These are phyloP conservation scores for Beauveria brongniartii DNA, from an alignment of 2,329 filamentous ascomycete genomes.

Conservation along the genomic window DNA sequence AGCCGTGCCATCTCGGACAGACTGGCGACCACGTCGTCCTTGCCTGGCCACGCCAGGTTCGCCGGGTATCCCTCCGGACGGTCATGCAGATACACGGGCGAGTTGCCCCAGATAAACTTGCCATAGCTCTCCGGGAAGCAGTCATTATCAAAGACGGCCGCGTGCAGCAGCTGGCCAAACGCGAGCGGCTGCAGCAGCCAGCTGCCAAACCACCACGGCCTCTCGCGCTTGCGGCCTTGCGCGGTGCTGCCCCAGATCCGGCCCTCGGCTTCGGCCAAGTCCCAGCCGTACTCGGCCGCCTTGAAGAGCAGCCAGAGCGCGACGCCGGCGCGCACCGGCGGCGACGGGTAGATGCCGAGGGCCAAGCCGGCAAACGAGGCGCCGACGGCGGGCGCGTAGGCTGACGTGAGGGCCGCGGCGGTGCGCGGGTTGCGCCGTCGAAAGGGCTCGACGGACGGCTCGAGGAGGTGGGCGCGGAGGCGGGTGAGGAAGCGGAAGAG, in stretches of 20 bases:
- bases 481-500: constrained; percentile 84
- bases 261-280: constrained; percentile 67
- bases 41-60: constrained; percentile 63
- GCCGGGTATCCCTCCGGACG: constrained; percentile 61
- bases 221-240: constrained; percentile 43
- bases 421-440: constrained; percentile 73
- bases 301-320: constrained; percentile 76
- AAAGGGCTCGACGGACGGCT: constrained; percentile 73
- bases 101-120: constrained; percentile 58
- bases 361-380: constrained; percentile 80
- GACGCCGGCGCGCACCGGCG: constrained; percentile 64
- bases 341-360: constrained; percentile 63
- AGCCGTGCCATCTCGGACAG: constrained; percentile 73
- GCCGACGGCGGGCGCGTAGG: constrained; percentile 80
- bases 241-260: constrained; percentile 52
- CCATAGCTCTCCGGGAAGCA: constrained; percentile 47
- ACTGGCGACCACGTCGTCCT: constrained; percentile 70
- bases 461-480: constrained; percentile 69
- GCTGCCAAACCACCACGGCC: constrained; percentile 77
- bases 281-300: constrained; percentile 80
- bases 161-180: constrained; percentile 68
- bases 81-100: constrained; percentile 69
- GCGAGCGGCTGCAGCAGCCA: constrained; percentile 74
- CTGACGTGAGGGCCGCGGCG: constrained; percentile 67
- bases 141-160: constrained; percentile 69